These are phyloP conservation scores for Collybia sordida DNA, from an alignment of 768 basidiomycete genomes.

Conservation along the genomic window DNA sequence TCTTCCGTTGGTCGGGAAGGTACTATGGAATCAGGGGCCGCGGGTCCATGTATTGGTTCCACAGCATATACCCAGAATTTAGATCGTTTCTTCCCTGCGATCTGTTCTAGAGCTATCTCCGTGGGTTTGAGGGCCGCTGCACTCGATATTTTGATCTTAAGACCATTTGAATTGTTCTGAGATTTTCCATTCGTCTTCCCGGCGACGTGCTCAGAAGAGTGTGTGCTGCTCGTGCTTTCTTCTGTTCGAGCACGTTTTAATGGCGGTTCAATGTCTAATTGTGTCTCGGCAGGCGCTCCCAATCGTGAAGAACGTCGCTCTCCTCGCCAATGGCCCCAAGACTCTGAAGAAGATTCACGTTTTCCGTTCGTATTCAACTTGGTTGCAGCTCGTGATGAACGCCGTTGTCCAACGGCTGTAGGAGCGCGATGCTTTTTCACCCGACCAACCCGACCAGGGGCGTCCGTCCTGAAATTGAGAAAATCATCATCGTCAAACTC, in stretches of 20 bases:
- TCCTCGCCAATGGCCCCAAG: slow-evolving; percentile 64
- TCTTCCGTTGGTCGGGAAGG: slow-evolving; percentile 15
- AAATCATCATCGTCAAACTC: slow-evolving; percentile 57
- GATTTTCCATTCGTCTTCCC: slow-evolving; percentile 26
- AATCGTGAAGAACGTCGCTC: slow-evolving; percentile 73
- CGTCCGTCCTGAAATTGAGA: slow-evolving; percentile 37
- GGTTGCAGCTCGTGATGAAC: slow-evolving; percentile 51
- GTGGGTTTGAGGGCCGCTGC: slow-evolving; percentile 69
- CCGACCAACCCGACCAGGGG: slow-evolving; percentile 42
- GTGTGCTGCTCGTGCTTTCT: slow-evolving; percentile 64
- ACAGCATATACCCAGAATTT: slow-evolving; percentile 91
- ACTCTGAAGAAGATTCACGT: slow-evolving; percentile 51
- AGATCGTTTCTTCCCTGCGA: slow-evolving; percentile 81
- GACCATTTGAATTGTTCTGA: slow-evolving; percentile 28
- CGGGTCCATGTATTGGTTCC: slow-evolving; percentile 55
- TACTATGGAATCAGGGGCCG: slow-evolving; percentile 14
- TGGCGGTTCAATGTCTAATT: slow-evolving; percentile 47
- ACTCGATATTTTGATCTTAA: slow-evolving; percentile 52
- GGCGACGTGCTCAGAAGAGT: slow-evolving; percentile 40
- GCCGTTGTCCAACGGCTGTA: slow-evolving; percentile 37
- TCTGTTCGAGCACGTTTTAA: slow-evolving; percentile 77
- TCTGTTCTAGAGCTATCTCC: slow-evolving; percentile 73
- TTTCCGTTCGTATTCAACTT: slow-evolving; percentile 51
- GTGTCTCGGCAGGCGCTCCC: slow-evolving; percentile 52
- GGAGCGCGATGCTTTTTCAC: slow-evolving; percentile 34